These are phyloP conservation scores for Colletotrichum tamarilloi DNA, from an alignment of 2,329 filamentous ascomycete genomes.

Conservation along the genomic window DNA sequence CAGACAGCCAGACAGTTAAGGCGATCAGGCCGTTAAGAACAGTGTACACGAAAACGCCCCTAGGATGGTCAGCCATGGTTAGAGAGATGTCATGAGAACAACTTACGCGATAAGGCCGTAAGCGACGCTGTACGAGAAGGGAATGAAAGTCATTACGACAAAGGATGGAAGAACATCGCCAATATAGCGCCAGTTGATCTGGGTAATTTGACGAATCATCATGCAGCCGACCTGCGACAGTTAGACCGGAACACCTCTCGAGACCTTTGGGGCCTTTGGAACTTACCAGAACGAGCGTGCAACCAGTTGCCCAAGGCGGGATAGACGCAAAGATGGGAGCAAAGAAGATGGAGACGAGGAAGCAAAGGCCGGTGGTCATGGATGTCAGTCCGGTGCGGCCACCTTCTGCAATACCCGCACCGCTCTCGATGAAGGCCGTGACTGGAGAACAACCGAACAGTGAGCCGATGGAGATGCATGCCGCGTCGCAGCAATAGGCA, in stretches of 20 bases:
- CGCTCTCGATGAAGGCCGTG: slow-evolving; percentile 81
- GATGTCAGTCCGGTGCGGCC: slow-evolving; percentile 79
- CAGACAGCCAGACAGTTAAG: slow-evolving; percentile 55
- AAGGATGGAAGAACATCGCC: slow-evolving; percentile 82
- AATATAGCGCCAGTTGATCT: slow-evolving; percentile 82
- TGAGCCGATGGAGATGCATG: slow-evolving; percentile 77
- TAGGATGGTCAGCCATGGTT: slow-evolving; percentile 38
- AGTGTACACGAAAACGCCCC: slow-evolving; percentile 65
- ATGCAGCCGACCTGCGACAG: slow-evolving; percentile 72
- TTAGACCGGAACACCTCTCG: neutral
- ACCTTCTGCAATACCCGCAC: slow-evolving; percentile 80
- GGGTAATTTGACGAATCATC: slow-evolving; percentile 80
- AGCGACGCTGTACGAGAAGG: slow-evolving; percentile 82
- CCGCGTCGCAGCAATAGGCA: slow-evolving; percentile 79
- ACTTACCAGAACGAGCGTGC: slow-evolving; percentile 74
- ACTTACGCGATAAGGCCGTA: slow-evolving; percentile 79
- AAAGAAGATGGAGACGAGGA: slow-evolving; percentile 79
- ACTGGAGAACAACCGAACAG: slow-evolving; percentile 78
- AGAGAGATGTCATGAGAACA: neutral
- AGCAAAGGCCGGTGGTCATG: slow-evolving; percentile 75
- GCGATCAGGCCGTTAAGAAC: slow-evolving; percentile 61
- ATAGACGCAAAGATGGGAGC: slow-evolving; percentile 82
- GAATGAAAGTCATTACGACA: slow-evolving; percentile 79
- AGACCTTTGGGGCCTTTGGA: neutral
- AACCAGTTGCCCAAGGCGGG: slow-evolving; percentile 82